Evolutionary conservation across 2,329 filamentous ascomycete genomes (phyloP), one percentile per base, ranked within the genome.

Genomic region (Neoarthrinium moseri): DNA sequence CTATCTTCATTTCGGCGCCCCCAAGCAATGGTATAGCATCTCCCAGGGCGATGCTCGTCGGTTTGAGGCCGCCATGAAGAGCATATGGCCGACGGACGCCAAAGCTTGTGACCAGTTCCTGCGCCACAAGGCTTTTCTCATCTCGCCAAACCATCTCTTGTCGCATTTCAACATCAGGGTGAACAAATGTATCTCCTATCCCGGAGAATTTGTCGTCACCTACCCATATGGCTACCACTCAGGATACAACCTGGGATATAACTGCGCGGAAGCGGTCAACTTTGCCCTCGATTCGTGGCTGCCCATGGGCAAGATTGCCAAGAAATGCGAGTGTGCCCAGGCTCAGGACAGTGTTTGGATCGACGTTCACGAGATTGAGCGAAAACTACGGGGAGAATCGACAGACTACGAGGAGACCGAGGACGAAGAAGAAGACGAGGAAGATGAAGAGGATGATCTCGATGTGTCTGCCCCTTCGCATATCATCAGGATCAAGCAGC

Each of bases 11-110:
- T 99, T 99, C 65, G 94, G 94, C 45, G 94, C 94, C 2, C 94
- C 94, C 0, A 99, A 99, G 69, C 94, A 99, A 66, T 99, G 94
- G 94, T 99, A 99, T 71, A 96, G 91, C 67, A 97, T 99, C 54
- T 96, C 92, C 1, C 95, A 97, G 65, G 88, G 89, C 54, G 94
- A 99, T 64, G 91, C 92, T 12, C 83, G 91, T 41, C 86, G 87
- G 13, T 99, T 99, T 57, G 94, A 99, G 67, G 83, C 84, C 29
- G 92, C 90, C 33, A 99, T 99, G 94, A 92, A 87, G 69, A 91
- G 78, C 61, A 89, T 96, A 47, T 99, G 92, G 91, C 90, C 91
- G 0, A 86, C 86, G 5, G 94, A 99, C 60, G 90, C 91, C 17
- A 99, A 99, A 69, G 89, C 90, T 32, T 99, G 94, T 62, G 87